Evolutionary conservation across 2,329 filamentous ascomycete genomes (phyloP).

Genomic region (Sclerotinia trifoliorum): DNA sequence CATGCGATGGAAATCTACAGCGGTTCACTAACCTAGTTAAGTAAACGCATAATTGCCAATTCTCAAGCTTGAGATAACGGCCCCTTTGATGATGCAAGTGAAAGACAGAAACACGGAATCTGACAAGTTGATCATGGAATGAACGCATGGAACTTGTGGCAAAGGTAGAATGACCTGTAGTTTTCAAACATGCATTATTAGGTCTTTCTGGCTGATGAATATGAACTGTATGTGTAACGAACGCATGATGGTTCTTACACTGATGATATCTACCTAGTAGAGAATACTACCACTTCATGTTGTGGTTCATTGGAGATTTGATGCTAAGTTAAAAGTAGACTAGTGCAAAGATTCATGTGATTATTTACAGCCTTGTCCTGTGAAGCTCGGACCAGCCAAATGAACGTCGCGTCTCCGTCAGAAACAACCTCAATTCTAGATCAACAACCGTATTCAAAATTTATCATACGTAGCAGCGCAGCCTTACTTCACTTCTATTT

Average conservation of each 20-base stretch:
- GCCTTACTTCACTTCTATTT: neutral
- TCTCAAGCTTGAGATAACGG: too few relatives aligned
- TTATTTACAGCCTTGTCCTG: neutral
- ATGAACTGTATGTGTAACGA: neutral
- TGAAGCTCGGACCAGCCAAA: neutral
- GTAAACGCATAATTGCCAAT: neutral
- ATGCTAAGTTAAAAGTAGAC: neutral
- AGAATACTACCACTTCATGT: neutral
- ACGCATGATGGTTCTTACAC: neutral
- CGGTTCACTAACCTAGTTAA: neutral
- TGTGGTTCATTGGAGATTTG: neutral
- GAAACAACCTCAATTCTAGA: slow-evolving; percentile 14
- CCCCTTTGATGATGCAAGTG: too few relatives aligned
- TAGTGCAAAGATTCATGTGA: neutral
- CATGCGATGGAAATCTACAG: neutral
- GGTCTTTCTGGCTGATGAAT: neutral
- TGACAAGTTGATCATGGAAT: too few relatives aligned
- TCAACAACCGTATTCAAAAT: slow-evolving; percentile 3
- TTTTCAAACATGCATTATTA: neutral
- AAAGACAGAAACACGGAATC: too few relatives aligned
- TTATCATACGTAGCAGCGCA: neutral
- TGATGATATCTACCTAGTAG: neutral
- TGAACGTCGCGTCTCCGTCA: slow-evolving; percentile 1
- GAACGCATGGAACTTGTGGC: too few relatives aligned
- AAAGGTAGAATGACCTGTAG: too few relatives aligned